Evolutionary conservation across 108 stramenopile species (phyloP), one percentile per base, ranked within the genome.

Genomic region (Pseudonitzschia multistriata): DNA sequence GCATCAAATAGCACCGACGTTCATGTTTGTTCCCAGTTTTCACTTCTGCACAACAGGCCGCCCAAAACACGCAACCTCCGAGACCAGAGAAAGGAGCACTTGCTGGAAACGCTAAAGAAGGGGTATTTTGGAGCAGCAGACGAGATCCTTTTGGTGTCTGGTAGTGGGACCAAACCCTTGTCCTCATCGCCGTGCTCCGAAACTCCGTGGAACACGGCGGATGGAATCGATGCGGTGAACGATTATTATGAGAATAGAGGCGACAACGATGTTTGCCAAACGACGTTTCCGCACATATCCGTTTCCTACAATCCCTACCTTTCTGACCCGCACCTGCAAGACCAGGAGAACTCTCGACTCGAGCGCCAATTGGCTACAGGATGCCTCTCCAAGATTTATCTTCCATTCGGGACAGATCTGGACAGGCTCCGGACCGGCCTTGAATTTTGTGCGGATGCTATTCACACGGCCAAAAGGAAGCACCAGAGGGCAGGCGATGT

Each of bases 291-390:
- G 22, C 21, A 19, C 8, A 33, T 78, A 42, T 68, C 74, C 45
- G 77, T 82, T 14, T 77, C 78, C 4, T 79, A 64, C 70, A 82
- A 79, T 71, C 79, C 79, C n/a, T 79, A 63, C 64, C 57, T 79
- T 34, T 67, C 74, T 0, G 28, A 66, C 31, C 37, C 15, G 0
- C 30, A 66, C 14, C 74, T 71, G 15, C 52, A 34, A 17, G 60
- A 71, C 35, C 29, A 36, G 8, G 81, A 82, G 42, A 40, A 62
- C 14, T 7, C 68, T 0, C 62, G 73, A 39, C 77, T 81, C 1
- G 19, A 33, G 27, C 33, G 36, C 19, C 74, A 81, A 48, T 29
- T 81, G 22, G 47, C 14, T 13, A 67, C 60, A 8, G 52, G 59
- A 0, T 49, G 21, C 1, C 73, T 78, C 15, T 21, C 30, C 5